Evolutionary conservation across 306 rosid species (phyloP), one percentile per base, ranked within the genome.

Genomic region (Calophaca sinica): DNA sequence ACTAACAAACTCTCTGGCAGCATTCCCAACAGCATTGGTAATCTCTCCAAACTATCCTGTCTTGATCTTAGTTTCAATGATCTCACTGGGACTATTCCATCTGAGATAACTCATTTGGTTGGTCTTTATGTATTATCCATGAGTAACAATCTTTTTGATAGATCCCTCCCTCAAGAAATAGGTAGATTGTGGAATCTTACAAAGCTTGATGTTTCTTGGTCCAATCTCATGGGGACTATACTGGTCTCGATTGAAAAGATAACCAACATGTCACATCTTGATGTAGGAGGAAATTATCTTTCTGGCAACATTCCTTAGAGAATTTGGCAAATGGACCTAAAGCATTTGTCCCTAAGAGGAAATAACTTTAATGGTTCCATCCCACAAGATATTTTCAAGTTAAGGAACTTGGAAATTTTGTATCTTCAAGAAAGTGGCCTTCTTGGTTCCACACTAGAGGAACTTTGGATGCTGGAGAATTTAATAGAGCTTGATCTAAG

Each of bases 81-180:
- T 29, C 7, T 57, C 7, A 5, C 14, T 28, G 62, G 39, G 13
- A 57, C 29, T 28, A 29, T 57, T 57, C 39, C 62, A 29, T 10
- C 7, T 57, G 15, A 9, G 39, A 57, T 57, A 28, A 57, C 62
- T 3, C 62, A 28, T 7, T 28, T 57, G 62, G 35, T 57, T 57
- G 8, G 62, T 57, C 62, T 57, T 29, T 10, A 1, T 57, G 2
- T 3, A 2, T 29, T 28, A 13, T 57, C 3, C 26, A 28, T 57
- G 39, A 7, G 8, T 9, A 10, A 10, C 1, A 4, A 4, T 55
- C 6, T 9, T 9, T 55, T 55, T 3, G 8, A 35, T 55, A 35
- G 62, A 5, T 38, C 42, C 9, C 46, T 78, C 68, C 76, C 81
- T 13, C 14, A 2, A 42, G 78, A 79, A 42, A 79, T 79, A 14